These are phyloP conservation scores for Hypoxylon rubiginosum DNA, from an alignment of 2,329 filamentous ascomycete genomes.

Conservation along the genomic window DNA sequence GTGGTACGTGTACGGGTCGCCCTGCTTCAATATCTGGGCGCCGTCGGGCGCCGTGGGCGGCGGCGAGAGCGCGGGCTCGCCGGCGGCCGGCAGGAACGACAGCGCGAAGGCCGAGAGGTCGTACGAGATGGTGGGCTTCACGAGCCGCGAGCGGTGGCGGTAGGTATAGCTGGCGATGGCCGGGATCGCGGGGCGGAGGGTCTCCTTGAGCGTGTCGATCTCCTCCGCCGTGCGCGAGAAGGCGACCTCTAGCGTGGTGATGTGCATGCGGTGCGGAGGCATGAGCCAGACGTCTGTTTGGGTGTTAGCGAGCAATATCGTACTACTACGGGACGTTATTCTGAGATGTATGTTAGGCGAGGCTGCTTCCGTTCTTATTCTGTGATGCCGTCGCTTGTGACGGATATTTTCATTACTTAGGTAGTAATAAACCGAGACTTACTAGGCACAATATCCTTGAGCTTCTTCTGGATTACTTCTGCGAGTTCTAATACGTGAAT, in stretches of 20 bases:
- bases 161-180: slow-evolving; percentile 76
- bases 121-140: slow-evolving; percentile 86
- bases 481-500: slow-evolving; percentile 77
- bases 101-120: slow-evolving; percentile 88
- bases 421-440: slow-evolving; percentile 53
- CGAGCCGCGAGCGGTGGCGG: slow-evolving; percentile 77
- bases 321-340: neutral
- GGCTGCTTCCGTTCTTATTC: neutral
- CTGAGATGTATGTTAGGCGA: neutral
- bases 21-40: slow-evolving; percentile 56
- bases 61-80: slow-evolving; percentile 64
- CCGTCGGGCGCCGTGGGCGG: slow-evolving; percentile 56
- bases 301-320: neutral
- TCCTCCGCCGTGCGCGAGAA: slow-evolving; percentile 80
- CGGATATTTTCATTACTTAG: neutral
- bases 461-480: slow-evolving; percentile 74
- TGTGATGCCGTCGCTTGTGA: neutral
- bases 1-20: slow-evolving; percentile 86
- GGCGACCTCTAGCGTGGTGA: slow-evolving; percentile 87
- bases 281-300: slow-evolving; percentile 84
- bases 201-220: slow-evolving; percentile 72
- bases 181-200: slow-evolving; percentile 68
- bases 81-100: slow-evolving; percentile 85
- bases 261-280: slow-evolving; percentile 82
- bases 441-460: slow-evolving; percentile 78